These are phyloP conservation scores for Fusarium nurragi DNA, from an alignment of 2,329 filamentous ascomycete species.

Conservation along the genomic window DNA sequence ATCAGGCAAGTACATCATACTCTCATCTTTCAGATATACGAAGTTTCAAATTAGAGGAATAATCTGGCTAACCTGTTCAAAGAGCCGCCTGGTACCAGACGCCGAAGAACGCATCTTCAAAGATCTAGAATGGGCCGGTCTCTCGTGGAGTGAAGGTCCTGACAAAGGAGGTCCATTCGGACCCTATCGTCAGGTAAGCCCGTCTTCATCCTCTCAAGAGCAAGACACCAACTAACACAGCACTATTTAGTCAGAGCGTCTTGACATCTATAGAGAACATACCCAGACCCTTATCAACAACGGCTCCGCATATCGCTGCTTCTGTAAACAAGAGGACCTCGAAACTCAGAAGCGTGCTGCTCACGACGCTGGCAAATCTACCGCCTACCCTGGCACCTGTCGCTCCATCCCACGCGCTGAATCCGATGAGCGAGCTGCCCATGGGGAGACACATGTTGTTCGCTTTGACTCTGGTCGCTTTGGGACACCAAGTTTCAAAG, in stretches of 20 bases:
- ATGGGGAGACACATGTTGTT: constrained; percentile 78
- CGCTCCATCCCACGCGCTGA: constrained; percentile 71
- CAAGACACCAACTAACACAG: neutral
- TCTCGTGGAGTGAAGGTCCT: constrained; percentile 95
- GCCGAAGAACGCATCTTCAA: constrained; percentile 81
- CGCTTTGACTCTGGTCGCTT: constrained; percentile 71
- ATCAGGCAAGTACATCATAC: constrained; percentile 69
- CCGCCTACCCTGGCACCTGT: constrained; percentile 72
- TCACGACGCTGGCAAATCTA: constrained; percentile 59
- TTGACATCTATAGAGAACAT: constrained; percentile 75
- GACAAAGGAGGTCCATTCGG: constrained; percentile 82
- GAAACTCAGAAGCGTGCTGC: constrained; percentile 71
- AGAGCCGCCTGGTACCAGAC: constrained; percentile 83
- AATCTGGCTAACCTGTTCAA: constrained; percentile 13
- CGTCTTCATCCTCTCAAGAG: neutral
- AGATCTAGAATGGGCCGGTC: constrained; percentile 87
- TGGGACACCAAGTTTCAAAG: constrained; percentile 71
- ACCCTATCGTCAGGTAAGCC: constrained; percentile 81
- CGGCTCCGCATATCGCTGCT: constrained; percentile 89
- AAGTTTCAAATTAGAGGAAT: neutral
- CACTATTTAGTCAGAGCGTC: constrained; percentile 75
- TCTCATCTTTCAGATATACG: neutral
- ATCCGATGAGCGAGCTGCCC: constrained; percentile 73
- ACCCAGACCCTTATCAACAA: constrained; percentile 73
- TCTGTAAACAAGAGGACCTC: constrained; percentile 80